Evolutionary conservation across 2,329 filamentous ascomycete genomes (phyloP), one percentile per base, ranked within the genome.

Genomic region (Teratosphaeriaceae sp.): DNA sequence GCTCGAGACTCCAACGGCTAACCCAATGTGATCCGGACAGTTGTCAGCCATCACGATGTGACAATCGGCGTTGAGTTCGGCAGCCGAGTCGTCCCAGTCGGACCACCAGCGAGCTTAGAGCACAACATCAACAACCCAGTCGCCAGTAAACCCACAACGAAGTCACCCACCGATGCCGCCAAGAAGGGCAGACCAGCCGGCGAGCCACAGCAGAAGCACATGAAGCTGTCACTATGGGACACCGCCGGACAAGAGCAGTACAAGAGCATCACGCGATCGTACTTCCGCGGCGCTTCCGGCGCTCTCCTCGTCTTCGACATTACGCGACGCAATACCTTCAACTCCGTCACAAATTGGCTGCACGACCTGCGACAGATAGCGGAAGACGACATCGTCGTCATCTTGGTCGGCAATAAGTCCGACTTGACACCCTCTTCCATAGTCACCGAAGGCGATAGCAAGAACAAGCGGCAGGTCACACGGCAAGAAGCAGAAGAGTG

Each of bases 31-130:
- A n/a, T n/a, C n/a, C n/a, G n/a, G n/a, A n/a, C n/a, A n/a, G n/a
- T 97, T 74, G 88, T 86, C 43, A 79, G 85, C 42, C 85, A 92
- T 64, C 90, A 96, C 76, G 89, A 96, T 74, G 90, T 96, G 54
- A 97, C 90, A 52, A 96, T 96, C 61, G 89, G 89, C 54, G 89
- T 96, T 51, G 90, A 97, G 65, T 96, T 96, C 65, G 90, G 90
- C 58, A 94, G 86, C 39, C 82, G 88, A 59, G 90, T 95, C 62
- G 86, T 95, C 43, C 85, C 89, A 44, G 89, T 95, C 54, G 88
- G 88, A 1, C 87, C 87, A 21, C 88, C 88, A 3, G 83, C 88
- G 21, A 80, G 77, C 21, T 71, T 78, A 52, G 66, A 72, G 41
- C 66, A 80, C 45, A 67, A 65, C 38, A 72, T 78, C 62, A 74